phyloP scores from a whole-genome alignment of 331 rosid genomes.

The Dryas integrifolia region DNA sequence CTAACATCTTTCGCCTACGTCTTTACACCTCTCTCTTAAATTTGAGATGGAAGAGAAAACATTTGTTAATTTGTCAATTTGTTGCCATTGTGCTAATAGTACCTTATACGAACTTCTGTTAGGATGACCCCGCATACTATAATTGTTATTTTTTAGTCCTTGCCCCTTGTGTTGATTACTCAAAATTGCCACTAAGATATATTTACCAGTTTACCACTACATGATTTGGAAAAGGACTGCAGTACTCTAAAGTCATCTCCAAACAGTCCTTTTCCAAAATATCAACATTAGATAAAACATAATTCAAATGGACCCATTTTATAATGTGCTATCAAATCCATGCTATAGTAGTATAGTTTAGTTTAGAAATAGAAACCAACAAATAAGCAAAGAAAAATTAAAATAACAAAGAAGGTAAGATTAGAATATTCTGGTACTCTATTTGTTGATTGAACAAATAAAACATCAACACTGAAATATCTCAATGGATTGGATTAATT shows the following conservation, averaged over 20 bases:
- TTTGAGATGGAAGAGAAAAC: too few species aligned
- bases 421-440: neutral
- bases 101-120: neutral
- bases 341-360: neutral
- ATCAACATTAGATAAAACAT: neutral
- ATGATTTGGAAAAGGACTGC: conserved; percentile 1
- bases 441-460: neutral
- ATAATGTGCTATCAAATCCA: conserved; percentile 6
- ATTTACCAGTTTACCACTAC: neutral
- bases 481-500: too few species aligned
- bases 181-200: neutral
- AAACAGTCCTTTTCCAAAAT: neutral
- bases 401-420: neutral
- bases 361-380: neutral
- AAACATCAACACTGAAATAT: neutral
- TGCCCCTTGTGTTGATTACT: conserved; percentile 10
- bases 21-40: too few species aligned
- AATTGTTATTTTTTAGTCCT: neutral
- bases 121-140: conserved; percentile 4
- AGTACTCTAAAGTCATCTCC: conserved; percentile 17
- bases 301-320: conserved; percentile 1
- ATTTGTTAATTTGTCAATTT: too few species aligned
- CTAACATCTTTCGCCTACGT: too few species aligned
- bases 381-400: neutral
- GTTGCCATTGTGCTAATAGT: too few species aligned